These are phyloP conservation scores for Taiozyma onychis DNA, from an alignment of 1,139 yeast genomes.

Conservation along the genomic window DNA sequence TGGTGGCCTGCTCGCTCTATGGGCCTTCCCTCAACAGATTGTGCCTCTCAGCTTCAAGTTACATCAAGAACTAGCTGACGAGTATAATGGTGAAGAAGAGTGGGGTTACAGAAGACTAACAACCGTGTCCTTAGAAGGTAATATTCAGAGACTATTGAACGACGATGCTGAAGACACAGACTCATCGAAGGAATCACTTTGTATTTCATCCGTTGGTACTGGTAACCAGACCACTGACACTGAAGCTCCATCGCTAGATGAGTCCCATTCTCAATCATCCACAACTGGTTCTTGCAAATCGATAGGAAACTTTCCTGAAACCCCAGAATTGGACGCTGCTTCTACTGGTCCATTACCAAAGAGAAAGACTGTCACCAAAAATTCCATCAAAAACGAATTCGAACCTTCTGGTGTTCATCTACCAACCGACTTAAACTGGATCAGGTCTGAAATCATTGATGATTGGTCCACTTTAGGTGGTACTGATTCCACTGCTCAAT, in stretches of 20 bases:
- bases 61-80: slow-evolving; percentile 77
- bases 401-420: slow-evolving; percentile 30
- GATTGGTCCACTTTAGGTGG: slow-evolving; percentile 84
- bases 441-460: slow-evolving; percentile 55
- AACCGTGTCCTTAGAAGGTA: slow-evolving; percentile 85
- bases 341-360: slow-evolving; percentile 19
- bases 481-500: slow-evolving; percentile 89
- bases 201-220: slow-evolving; percentile 1
- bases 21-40: slow-evolving; percentile 96
- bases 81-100: slow-evolving; percentile 71
- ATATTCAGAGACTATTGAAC: slow-evolving; percentile 36
- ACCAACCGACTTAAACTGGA: slow-evolving; percentile 82
- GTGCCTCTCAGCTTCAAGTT: slow-evolving; percentile 84
- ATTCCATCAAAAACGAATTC: slow-evolving; percentile 33
- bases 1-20: slow-evolving; percentile 86
- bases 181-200: slow-evolving; percentile 1
- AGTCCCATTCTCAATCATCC: background rate
- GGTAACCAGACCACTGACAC: slow-evolving; percentile 5
- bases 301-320: slow-evolving; percentile 2
- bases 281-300: slow-evolving; percentile 6
- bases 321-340: slow-evolving; percentile 3
- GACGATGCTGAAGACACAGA: slow-evolving; percentile 21
- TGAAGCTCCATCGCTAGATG: slow-evolving; percentile 6
- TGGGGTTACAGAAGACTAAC: slow-evolving; percentile 94
- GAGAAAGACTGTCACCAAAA: slow-evolving; percentile 32